phyloP scores from a whole-genome alignment of 257 asterid species.

The Buddleja alternifolia region DNA sequence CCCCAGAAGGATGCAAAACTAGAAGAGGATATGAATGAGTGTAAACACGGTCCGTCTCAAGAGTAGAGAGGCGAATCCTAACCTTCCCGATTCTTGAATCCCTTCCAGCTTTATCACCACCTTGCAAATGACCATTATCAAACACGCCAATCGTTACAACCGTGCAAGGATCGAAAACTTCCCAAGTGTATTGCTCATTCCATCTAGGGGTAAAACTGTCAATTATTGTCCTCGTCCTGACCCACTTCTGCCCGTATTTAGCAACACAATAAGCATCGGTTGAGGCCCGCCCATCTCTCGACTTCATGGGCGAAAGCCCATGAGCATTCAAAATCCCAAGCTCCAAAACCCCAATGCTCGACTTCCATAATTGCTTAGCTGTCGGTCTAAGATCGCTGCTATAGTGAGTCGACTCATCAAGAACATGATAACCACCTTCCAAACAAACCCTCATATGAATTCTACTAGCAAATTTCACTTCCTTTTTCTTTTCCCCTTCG shows the following conservation, averaged over 20 bases:
- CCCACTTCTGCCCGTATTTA: constrained; percentile 74
- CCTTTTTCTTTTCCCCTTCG: constrained; percentile 70
- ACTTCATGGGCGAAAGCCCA: constrained; percentile 67
- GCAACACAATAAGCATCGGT: constrained; percentile 86
- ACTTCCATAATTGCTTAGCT: constrained; percentile 69
- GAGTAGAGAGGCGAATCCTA: constrained; percentile 70
- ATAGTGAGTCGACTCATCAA: constrained; percentile 74
- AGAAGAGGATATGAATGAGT: constrained; percentile 69
- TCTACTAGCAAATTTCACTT: constrained; percentile 66
- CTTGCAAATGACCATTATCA: constrained; percentile 65
- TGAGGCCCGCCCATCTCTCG: constrained; percentile 54
- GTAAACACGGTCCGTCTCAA: constrained; percentile 71
- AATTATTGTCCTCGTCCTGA: constrained; percentile 65
- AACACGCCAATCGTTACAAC: constrained; percentile 73
- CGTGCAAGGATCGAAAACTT: constrained; percentile 77
- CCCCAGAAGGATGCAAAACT: constrained; percentile 68
- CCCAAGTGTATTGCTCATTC: constrained; percentile 89
- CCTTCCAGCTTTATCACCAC: constrained; percentile 60
- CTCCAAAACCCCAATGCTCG: constrained; percentile 76
- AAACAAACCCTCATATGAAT: constrained; percentile 63
- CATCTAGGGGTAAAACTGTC: constrained; percentile 73
- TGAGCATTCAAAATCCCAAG: constrained; percentile 64
- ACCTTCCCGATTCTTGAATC: constrained; percentile 80
- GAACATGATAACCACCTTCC: constrained; percentile 85
- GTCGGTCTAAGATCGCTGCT: constrained; percentile 80